phyloP scores from a whole-genome alignment of 2,329 filamentous ascomycete species.

The Phialocephala sp. region DNA sequence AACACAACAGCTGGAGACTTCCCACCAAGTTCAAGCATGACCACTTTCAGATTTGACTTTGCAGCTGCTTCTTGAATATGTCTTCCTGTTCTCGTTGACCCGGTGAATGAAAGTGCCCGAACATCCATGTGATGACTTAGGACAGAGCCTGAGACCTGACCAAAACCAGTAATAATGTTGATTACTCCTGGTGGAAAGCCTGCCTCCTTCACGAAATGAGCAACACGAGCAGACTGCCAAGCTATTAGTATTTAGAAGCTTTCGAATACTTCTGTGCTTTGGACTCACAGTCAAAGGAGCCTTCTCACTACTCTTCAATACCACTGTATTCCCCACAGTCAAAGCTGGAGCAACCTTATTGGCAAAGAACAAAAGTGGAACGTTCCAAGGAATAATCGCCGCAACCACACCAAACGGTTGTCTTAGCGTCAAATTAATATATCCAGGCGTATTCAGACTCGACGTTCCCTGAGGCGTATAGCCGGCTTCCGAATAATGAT shows the following conservation, averaged over 20 bases:
- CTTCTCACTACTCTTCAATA: conserved; percentile 39
- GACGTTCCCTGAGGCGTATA: conserved; percentile 47
- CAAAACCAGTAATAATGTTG: conserved; percentile 49
- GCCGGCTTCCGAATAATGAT: conserved; percentile 49
- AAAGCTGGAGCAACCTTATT: conserved; percentile 65
- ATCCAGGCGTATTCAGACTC: conserved; percentile 47
- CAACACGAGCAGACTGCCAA: conserved; percentile 51
- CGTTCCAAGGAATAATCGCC: conserved; percentile 65
- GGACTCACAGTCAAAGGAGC: conserved; percentile 60
- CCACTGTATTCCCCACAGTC: conserved; percentile 61
- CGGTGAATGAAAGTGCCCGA: conserved; percentile 67
- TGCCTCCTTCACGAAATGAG: conserved; percentile 32
- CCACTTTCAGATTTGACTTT: conserved; percentile 61
- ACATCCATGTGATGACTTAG: conserved; percentile 43
- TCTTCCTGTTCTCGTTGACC: conserved; percentile 71
- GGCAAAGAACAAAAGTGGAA: conserved; percentile 52
- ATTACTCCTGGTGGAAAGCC: conserved; percentile 47
- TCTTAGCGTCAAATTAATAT: conserved; percentile 65
- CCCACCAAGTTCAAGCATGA: conserved; percentile 67
- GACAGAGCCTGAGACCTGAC: conserved; percentile 39
- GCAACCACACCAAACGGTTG: conserved; percentile 54
- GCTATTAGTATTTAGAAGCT: conserved; percentile 28
- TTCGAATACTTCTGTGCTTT: conserved; percentile 59
- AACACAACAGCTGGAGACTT: conserved; percentile 69
- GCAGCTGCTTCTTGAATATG: conserved; percentile 74